phyloP scores from a whole-genome alignment of 495 filamentous ascomycete species.

The Tuber brumale region DNA sequence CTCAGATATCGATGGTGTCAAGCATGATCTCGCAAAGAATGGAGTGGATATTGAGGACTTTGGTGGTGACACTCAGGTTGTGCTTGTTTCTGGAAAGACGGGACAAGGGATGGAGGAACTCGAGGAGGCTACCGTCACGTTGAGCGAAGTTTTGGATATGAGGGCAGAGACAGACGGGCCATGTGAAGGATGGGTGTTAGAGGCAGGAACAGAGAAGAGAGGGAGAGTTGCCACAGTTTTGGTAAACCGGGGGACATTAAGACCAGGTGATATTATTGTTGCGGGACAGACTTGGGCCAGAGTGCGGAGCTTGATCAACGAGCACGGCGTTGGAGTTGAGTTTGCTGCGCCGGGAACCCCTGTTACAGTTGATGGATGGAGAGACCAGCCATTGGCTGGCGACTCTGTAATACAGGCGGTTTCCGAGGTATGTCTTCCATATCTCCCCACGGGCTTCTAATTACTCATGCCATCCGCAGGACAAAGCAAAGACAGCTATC shows the following conservation, averaged over 20 bases:
- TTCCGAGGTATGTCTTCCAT: slow-evolving; percentile 49
- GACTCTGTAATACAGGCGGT: slow-evolving; percentile 77
- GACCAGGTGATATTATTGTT: slow-evolving; percentile 73
- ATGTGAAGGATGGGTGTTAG: slow-evolving; percentile 89
- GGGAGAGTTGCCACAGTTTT: slow-evolving; percentile 86
- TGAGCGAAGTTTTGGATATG: slow-evolving; percentile 84
- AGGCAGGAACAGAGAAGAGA: slow-evolving; percentile 79
- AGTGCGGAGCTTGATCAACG: slow-evolving; percentile 74
- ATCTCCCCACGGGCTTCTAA: background rate
- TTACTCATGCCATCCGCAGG: slow-evolving; percentile 19
- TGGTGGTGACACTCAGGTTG: slow-evolving; percentile 88
- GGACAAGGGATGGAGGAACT: slow-evolving; percentile 86
- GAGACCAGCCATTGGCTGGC: slow-evolving; percentile 81
- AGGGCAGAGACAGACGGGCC: slow-evolving; percentile 69
- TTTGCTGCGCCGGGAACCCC: slow-evolving; percentile 83
- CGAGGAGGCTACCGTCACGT: slow-evolving; percentile 76
- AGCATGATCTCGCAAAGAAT: slow-evolving; percentile 75
- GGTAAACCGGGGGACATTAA: slow-evolving; percentile 77
- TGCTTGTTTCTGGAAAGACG: slow-evolving; percentile 86
- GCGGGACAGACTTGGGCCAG: slow-evolving; percentile 80
- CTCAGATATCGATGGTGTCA: slow-evolving; percentile 71
- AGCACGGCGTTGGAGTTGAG: slow-evolving; percentile 64
- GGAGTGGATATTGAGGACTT: slow-evolving; percentile 90
- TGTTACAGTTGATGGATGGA: slow-evolving; percentile 90
- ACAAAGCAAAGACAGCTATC: slow-evolving; percentile 71